Evolutionary conservation across 176 grass and related monocot species (phyloP).

Genomic region (Thinopyrum elongatum): DNA sequence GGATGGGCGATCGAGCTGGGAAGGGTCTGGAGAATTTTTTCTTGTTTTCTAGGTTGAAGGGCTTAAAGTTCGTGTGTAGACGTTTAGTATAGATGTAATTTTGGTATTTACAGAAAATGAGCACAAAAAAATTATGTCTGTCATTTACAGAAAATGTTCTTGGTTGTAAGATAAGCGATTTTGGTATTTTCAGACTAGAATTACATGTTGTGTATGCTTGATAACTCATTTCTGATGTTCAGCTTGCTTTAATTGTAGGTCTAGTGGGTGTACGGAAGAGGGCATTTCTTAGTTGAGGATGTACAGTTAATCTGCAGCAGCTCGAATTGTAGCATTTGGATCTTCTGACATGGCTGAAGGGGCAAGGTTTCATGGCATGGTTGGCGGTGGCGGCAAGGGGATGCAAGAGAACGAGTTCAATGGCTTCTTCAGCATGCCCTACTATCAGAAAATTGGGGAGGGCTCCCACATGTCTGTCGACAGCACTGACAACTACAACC

Average conservation of each 20-base stretch:
- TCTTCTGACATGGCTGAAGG: slow-evolving; percentile 51
- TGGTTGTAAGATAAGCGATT: not conserved
- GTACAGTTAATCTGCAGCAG: not conserved
- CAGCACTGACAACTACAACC: slow-evolving; percentile 60
- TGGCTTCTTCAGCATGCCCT: slow-evolving; percentile 68
- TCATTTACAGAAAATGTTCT: slow-evolving; percentile 4
- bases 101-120: not conserved
- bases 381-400: slow-evolving; percentile 39
- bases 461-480: slow-evolving; percentile 95
- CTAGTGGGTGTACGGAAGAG: slow-evolving; percentile 17
- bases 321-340: not conserved
- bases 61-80: not conserved
- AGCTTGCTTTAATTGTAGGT: slow-evolving; percentile 20
- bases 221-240: not conserved
- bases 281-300: slow-evolving; percentile 21
- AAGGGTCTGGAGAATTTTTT: not conserved
- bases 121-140: not conserved
- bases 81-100: not conserved
- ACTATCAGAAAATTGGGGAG: slow-evolving; percentile 80
- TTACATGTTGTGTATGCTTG: not conserved
- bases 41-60: not conserved
- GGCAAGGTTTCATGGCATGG: slow-evolving; percentile 54
- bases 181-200: not conserved
- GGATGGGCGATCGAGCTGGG: slow-evolving; percentile 1
- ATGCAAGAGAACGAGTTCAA: slow-evolving; percentile 56